A percentile compares a stretch with the other conserved stretches of the same genome.
Evolutionary conservation across 345 rosid genomes (phyloP).

Genomic region (Citrus sp.): DNA sequence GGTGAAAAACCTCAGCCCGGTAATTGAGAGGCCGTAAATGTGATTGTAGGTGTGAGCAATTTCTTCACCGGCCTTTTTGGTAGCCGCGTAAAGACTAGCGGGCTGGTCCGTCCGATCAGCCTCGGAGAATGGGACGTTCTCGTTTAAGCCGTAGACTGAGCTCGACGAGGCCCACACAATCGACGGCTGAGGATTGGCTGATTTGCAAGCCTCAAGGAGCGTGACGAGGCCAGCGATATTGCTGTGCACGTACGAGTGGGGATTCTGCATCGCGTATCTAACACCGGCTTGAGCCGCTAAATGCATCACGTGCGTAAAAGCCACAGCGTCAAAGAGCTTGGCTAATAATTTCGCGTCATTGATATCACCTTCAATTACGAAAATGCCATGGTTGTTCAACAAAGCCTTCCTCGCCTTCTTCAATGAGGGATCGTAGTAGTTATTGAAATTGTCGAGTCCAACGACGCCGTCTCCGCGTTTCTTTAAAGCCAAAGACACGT

Average conservation of each 20-base stretch:
- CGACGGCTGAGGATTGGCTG: conserved; percentile 78
- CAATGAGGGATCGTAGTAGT: conserved; percentile 70
- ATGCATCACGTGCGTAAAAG: conserved; percentile 85
- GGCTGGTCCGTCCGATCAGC: conserved; percentile 71
- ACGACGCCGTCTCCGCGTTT: conserved; percentile 83
- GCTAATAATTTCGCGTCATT: conserved; percentile 56
- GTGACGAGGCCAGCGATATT: conserved; percentile 72
- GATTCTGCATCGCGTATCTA: conserved; percentile 76
- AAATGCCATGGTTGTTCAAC: conserved; percentile 39
- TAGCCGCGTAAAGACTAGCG: conserved; percentile 84
- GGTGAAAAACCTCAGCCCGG: conserved; percentile 78
- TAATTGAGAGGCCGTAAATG: conserved; percentile 72
- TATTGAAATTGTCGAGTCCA: conserved; percentile 71
- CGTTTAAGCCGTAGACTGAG: conserved; percentile 79
- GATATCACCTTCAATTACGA: conserved; percentile 64
- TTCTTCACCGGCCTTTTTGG: conserved; percentile 84
- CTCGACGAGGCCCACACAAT: conserved; percentile 85
- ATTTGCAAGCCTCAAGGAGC: conserved; percentile 62
- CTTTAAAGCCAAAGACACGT: conserved; percentile 56
- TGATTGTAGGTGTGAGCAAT: conserved; percentile 80
- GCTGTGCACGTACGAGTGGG: conserved; percentile 66
- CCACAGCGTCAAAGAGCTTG: conserved; percentile 70
- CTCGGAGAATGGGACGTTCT: conserved; percentile 66
- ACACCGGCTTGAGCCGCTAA: conserved; percentile 93
- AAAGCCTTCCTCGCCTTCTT: conserved; percentile 48